Base-by-base conservation (phyloP, 1,139 yeast species). In the Sugiyamaella japonica region DNA sequence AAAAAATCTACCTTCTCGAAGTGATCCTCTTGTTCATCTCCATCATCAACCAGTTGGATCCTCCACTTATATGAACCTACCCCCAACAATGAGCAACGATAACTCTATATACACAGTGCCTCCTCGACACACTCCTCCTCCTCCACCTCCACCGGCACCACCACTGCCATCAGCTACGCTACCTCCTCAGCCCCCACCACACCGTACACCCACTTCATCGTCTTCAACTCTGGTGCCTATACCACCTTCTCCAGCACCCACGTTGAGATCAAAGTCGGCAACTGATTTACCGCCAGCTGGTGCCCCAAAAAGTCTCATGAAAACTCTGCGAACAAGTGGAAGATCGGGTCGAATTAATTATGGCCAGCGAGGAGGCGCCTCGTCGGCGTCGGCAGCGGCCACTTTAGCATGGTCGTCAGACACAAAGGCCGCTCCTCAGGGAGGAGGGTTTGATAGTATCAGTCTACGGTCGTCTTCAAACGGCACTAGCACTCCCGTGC, bases 371-470 rank as follows among this genome's bases (percentile, higher is more conserved):
- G 54, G 40, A 1, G 60, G 53, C 6, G 56, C 63, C 7, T 52
- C 59, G 4, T 64, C 68, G 7, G 54, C 61, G 4, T 56, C 57
- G 37, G 67, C 68, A 7, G 68, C 68, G 1, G 68, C 68, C 1
- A 54, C 63, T 5, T 44, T 62, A 34, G 68, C 68, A 7, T 65
- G 68, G 68, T 41, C 58, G 7, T 54, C 45, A 16, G 48, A 44
- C 13, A 16, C 48, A 15, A 31, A 23, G 16, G 17, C 48, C 15
- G 39, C 48, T 42, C 46, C 20, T 8, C 32, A 25, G 13, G 34
- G 9, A n/a, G 38, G 38, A 34, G 16, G 38, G 13, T n/a, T 34
- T 7, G 38, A 34, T 8, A n/a, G n/a, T 13, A 13, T 34, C 16
- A 34, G 16, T n/a, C 38, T 34, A 2, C 34, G 46, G 23, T 10